Evolutionary conservation across 192 early-diverging fungal species (phyloP), one percentile per base, ranked within the genome.

Genomic region (Chytriomyces sp.): DNA sequence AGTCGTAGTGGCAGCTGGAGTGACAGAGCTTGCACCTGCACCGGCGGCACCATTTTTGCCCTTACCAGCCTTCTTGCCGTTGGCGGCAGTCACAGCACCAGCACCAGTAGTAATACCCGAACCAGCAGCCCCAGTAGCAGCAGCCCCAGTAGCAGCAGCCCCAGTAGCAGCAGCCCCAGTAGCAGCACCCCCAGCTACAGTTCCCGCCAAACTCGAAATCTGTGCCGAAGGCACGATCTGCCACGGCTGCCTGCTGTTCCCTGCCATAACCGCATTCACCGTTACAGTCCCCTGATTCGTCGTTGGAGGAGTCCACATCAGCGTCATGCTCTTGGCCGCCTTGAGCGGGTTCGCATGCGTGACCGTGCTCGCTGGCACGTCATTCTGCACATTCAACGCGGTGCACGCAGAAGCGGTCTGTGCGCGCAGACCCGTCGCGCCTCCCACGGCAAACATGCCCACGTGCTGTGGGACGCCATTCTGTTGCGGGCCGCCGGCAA

Each of bases 381-480:
- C 73, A n/a, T 81, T 70, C 12, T 26, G 4, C 59, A 78, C 65
- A 7, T 52, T 62, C 49, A 63, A 68, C 14, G 62, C 74, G 26
- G 34, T 36, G 63, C 79, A 80, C 30, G 68, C 39, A 34, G 52
- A 52, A 17, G 75, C 76, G 4, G 72, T 80, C 57, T 80, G 79
- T 6, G 73, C 79, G 41, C 79, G 75, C 65, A 80, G 68, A 19
- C 73, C 73, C 10, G 41, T 10, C 17, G 78, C 70, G 0, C 68
- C 56, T n/a, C 39, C 8, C 6, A 17, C 32, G 10, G 14, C 8
- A 40, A 72, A 72, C 19, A 17, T 34, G 14, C 70, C 70, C 8
- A 72, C 58, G 41, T 72, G 70, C 3, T 12, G 17, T 26, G 8
- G 8, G 44, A 49, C 22, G 14, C 44, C 44, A 49, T 22, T 22